phyloP scores from a whole-genome alignment of 805 yeast species.

The Teunomyces aglyptinius region DNA sequence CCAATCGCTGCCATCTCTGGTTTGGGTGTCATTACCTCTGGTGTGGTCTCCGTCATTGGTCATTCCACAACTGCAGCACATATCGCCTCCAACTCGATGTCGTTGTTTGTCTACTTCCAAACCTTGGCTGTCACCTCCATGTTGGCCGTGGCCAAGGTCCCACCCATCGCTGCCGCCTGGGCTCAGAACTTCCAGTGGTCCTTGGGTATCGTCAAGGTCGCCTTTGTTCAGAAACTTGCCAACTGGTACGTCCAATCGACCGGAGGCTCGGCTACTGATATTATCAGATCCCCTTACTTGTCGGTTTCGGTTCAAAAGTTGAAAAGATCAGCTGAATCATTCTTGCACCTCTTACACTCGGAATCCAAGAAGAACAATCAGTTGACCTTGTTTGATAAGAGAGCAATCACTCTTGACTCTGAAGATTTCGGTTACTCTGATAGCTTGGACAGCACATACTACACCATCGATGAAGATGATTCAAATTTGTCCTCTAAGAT shows the following conservation, averaged over 20 bases:
- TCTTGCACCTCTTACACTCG: slow-evolving; percentile 10
- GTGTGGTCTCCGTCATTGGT: slow-evolving; percentile 81
- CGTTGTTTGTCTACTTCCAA: slow-evolving; percentile 92
- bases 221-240: slow-evolving; percentile 78
- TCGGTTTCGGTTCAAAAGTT: slow-evolving; percentile 83
- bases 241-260: slow-evolving; percentile 96
- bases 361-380: slow-evolving; percentile 8
- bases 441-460: slow-evolving; percentile 45
- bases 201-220: slow-evolving; percentile 78
- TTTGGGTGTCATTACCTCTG: slow-evolving; percentile 82
- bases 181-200: slow-evolving; percentile 96
- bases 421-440: slow-evolving; percentile 47
- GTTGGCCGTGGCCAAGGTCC: slow-evolving; percentile 91
- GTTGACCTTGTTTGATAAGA: slow-evolving; percentile 17
- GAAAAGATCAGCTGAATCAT: slow-evolving; percentile 24
- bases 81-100: slow-evolving; percentile 93
- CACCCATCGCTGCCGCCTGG: slow-evolving; percentile 98
- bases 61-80: slow-evolving; percentile 93
- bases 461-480: slow-evolving; percentile 71
- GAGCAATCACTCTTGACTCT: slow-evolving; percentile 38
- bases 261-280: slow-evolving; percentile 82
- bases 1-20: slow-evolving; percentile 92
- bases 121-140: slow-evolving; percentile 86
- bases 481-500: slow-evolving; percentile 61
- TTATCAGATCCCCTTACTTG: slow-evolving; percentile 61